phyloP scores from a whole-genome alignment of 2,329 filamentous ascomycete genomes.

The Epichloe sibirici region DNA sequence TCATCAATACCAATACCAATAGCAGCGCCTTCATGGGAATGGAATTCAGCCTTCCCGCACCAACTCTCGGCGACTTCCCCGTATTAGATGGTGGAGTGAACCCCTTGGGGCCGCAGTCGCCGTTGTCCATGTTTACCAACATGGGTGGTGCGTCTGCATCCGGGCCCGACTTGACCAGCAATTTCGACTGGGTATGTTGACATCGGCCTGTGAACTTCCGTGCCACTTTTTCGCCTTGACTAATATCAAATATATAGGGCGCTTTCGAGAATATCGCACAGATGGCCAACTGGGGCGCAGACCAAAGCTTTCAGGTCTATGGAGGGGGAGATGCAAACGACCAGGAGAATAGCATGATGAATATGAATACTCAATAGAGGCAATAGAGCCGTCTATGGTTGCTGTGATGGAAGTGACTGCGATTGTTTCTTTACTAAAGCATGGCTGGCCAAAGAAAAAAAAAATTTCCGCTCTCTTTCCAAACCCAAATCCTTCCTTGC shows the following conservation, averaged over 20 bases:
- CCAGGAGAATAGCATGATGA: constrained; percentile 13
- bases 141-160: constrained; percentile 19
- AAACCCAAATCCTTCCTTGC: too few species aligned
- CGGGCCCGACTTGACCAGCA: constrained; percentile 32
- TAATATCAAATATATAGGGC: constrained; percentile 24
- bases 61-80: constrained; percentile 19
- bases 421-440: too few species aligned
- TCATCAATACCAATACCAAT: constrained; percentile 21
- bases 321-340: constrained; percentile 17
- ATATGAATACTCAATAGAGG: background rate
- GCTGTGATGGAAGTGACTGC: too few species aligned
- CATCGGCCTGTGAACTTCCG: background rate
- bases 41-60: constrained; percentile 27
- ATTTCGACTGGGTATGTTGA: constrained; percentile 46
- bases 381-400: constrained; percentile 3
- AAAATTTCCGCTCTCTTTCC: too few species aligned
- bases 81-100: constrained; percentile 16
- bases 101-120: constrained; percentile 23
- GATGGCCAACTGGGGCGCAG: constrained; percentile 36
- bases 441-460: too few species aligned
- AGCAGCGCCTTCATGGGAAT: constrained; percentile 29
- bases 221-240: background rate
- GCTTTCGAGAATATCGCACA: constrained; percentile 47
- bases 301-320: constrained; percentile 41
- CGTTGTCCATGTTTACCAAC: constrained; percentile 41